These are phyloP conservation scores for Taphrina deformans DNA, from an alignment of 1,139 yeast genomes.

Conservation along the genomic window DNA sequence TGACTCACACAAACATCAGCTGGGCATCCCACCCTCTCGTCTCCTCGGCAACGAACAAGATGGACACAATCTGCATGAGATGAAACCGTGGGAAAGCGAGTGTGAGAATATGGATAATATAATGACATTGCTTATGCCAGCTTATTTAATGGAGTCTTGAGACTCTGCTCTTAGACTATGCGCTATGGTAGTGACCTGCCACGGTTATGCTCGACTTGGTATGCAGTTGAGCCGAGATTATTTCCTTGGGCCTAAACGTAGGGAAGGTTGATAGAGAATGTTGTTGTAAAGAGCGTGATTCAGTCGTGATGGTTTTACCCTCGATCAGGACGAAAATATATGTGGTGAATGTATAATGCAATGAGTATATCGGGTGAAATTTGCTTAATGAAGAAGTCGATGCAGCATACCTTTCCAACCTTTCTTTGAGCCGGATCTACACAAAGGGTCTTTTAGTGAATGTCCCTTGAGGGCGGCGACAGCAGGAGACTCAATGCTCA, in stretches of 20 bases:
- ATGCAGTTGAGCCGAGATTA: no score
- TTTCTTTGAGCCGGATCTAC: constrained; percentile 7
- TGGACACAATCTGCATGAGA: no score
- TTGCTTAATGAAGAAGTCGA: constrained; percentile 9
- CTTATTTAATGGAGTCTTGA: neutral
- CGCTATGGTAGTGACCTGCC: neutral
- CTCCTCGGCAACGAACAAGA: no score
- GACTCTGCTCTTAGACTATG: neutral
- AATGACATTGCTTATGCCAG: neutral
- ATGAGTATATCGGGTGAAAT: no score
- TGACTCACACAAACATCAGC: neutral
- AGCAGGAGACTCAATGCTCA: neutral
- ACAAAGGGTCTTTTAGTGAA: neutral
- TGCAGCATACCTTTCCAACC: constrained; percentile 31
- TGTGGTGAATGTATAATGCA: no score
- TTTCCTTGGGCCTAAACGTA: neutral
- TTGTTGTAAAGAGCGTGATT: constrained; percentile 10
- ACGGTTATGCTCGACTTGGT: no score
- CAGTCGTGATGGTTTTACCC: no score
- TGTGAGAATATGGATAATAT: neutral
- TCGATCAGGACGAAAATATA: no score
- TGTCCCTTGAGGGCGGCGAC: neutral
- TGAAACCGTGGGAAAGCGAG: no score
- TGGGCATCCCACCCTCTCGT: no score
- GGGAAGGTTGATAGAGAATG: constrained; percentile 1